A percentile compares a stretch with the other conserved stretches of the same genome.
Conservation (phyloP, 352 stramenopile genomes). For the Phytophthora ohioensis region DNA sequence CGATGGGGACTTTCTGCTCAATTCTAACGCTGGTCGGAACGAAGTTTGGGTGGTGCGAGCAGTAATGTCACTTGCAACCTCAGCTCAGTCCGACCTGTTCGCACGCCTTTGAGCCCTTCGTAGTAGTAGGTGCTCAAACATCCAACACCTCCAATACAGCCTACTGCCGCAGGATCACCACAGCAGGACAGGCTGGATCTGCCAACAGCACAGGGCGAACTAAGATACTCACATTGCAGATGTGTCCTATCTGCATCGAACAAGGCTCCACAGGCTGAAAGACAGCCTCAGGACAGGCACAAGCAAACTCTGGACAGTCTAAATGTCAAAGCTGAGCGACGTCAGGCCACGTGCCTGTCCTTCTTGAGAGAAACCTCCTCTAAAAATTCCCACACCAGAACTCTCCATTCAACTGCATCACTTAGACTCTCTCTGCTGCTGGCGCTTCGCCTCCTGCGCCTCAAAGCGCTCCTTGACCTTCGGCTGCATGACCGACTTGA, state of each 20-base stretch:
- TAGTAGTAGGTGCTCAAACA: conserved; percentile 4
- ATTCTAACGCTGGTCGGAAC: conserved; percentile 8
- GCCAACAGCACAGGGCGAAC: background rate
- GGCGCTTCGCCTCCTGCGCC: conserved; percentile 39
- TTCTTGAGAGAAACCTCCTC: background rate
- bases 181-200: conserved; percentile 2
- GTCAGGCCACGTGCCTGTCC: background rate
- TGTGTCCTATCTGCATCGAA: too few species aligned
- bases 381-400: background rate
- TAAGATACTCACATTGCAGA: background rate
- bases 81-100: conserved; percentile 9
- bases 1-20: conserved; percentile 1
- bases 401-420: conserved; percentile 2
- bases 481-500: conserved; percentile 74
- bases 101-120: background rate
- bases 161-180: background rate
- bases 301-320: background rate
- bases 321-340: background rate
- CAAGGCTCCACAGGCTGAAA: background rate
- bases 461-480: conserved; percentile 69
- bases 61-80: conserved; percentile 26
- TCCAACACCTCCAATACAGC: background rate
- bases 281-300: background rate
- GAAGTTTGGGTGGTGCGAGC: conserved; percentile 8
- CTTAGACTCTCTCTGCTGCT: conserved; percentile 18